Evolutionary conservation across 2,329 filamentous ascomycete genomes (phyloP).

Genomic region (Cladophialophora psammophila): DNA sequence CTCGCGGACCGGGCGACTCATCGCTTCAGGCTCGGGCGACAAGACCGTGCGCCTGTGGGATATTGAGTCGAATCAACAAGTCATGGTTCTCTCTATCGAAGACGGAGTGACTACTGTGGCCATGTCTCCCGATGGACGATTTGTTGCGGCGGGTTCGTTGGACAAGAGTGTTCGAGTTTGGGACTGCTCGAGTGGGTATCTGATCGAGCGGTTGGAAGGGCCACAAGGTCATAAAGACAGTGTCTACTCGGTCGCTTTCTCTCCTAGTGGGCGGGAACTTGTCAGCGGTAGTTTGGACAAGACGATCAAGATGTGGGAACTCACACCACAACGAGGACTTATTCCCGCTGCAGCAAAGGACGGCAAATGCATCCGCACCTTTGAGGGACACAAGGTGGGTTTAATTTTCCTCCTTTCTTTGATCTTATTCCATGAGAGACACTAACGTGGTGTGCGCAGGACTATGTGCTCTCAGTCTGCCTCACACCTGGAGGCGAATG

Average conservation of each 20-base stretch:
- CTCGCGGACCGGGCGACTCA: constrained; percentile 88
- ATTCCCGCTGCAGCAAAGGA: constrained; percentile 75
- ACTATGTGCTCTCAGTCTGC: constrained; percentile 95
- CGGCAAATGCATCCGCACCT: constrained; percentile 94
- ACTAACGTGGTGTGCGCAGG: constrained; percentile 58
- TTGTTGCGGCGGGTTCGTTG: constrained; percentile 90
- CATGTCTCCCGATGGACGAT: constrained; percentile 93
- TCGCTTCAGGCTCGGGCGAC: constrained; percentile 94
- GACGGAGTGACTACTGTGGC: constrained; percentile 97
- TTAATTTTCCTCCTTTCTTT: not conserved
- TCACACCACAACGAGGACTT: constrained; percentile 73
- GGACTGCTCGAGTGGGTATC: constrained; percentile 85
- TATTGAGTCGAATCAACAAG: constrained; percentile 81
- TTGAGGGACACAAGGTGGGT: constrained; percentile 90
- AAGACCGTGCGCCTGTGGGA: constrained; percentile 96
- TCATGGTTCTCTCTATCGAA: constrained; percentile 88
- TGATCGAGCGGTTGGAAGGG: constrained; percentile 90
- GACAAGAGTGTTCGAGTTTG: constrained; percentile 98
- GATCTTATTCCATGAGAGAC: constrained; percentile 7
- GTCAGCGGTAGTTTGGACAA: constrained; percentile 96
- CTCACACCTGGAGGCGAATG: constrained; percentile 92
- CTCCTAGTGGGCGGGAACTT: constrained; percentile 88
- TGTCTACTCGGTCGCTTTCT: constrained; percentile 96
- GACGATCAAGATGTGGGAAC: constrained; percentile 99
- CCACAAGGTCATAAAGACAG: constrained; percentile 95